Evolutionary conservation across 129 eudicot genomes (phyloP), one percentile per base, ranked within the genome.

Genomic region (Gnaphalium uliginosum): DNA sequence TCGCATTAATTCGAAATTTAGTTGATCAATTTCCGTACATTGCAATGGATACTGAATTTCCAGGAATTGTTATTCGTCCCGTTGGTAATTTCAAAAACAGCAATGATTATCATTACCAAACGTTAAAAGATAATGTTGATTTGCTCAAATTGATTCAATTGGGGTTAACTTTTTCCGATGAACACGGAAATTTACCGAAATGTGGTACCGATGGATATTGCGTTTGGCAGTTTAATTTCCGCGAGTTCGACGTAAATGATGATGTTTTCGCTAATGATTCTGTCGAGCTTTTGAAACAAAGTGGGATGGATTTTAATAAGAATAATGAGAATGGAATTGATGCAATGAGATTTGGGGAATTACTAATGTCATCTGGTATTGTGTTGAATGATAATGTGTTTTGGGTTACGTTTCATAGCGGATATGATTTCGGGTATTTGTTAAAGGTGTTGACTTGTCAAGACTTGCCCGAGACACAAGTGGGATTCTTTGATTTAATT

Each of bases 321-420:
- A 87, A 92, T n/a, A 89, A 75, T 22, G 96, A 92, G 32, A 85
- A 46, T 35, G 97, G 97, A 0, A 85, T 92, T 41, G 96, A 89
- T 73, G 91, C 93, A 0, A 57, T 32, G 33, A 53, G 83, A 27
- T 92, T 92, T 35, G 97, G 91, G 9, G 97, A 92, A 86, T 80
- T 89, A 13, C 74, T 92, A 81, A 92, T 92, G 90, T 85, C 97
- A 4, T 92, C 97, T 8, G 97, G 97, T 76, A 79, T 92, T 73
- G 97, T 92, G 48, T 72, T 92, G 86, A 92, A 92, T 73, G 89
- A 87, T 53, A 57, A 35, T 78, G 96, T 92, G 29, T 69, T 61
- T 78, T 92, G 97, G 97, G 93, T 92, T 24, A 92, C 97, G 0
- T 92, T 89, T 33, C 96, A 92, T 33, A 92, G 97, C 58, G 97